These are phyloP conservation scores for Priceomyces melissophilus DNA, from an alignment of 805 yeast genomes.

Conservation along the genomic window DNA sequence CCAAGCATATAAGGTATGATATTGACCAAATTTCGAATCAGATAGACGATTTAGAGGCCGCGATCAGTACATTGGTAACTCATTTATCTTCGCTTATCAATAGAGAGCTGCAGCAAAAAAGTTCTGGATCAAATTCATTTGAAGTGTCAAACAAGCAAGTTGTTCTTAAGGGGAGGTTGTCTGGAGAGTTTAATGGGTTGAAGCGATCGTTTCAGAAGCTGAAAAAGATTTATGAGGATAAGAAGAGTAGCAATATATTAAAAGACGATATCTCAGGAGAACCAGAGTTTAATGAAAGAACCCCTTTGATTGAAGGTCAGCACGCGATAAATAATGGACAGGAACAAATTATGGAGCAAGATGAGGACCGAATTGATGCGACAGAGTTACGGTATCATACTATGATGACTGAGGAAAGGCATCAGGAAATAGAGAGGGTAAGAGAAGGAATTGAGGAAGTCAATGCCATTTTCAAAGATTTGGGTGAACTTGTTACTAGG, in stretches of 20 bases:
- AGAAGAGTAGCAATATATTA: slow-evolving; percentile 25
- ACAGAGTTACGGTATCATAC: slow-evolving; percentile 61
- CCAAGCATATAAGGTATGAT: slow-evolving; percentile 26
- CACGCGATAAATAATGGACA: slow-evolving; percentile 21
- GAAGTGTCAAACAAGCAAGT: slow-evolving; percentile 36
- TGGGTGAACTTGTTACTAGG: slow-evolving; percentile 72
- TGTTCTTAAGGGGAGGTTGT: slow-evolving; percentile 50
- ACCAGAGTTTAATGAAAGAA: slow-evolving; percentile 19
- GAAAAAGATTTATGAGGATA: slow-evolving; percentile 48
- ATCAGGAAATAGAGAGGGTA: slow-evolving; percentile 66
- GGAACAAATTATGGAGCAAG: slow-evolving; percentile 29
- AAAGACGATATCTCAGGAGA: background rate
- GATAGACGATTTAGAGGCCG: slow-evolving; percentile 25
- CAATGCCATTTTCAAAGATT: slow-evolving; percentile 77
- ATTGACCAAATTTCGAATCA: slow-evolving; percentile 34
- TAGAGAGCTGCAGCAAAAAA: slow-evolving; percentile 20
- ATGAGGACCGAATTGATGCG: slow-evolving; percentile 41
- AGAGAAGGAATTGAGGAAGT: slow-evolving; percentile 80
- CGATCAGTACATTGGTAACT: slow-evolving; percentile 28
- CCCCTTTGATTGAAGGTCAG: slow-evolving; percentile 36
- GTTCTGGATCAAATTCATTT: slow-evolving; percentile 11
- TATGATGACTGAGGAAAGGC: slow-evolving; percentile 66
- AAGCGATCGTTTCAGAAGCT: slow-evolving; percentile 41
- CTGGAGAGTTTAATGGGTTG: slow-evolving; percentile 53
- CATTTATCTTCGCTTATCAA: slow-evolving; percentile 26